Evolutionary conservation across 805 yeast genomes (phyloP).

Genomic region (Yamadazyma akitaensis): DNA sequence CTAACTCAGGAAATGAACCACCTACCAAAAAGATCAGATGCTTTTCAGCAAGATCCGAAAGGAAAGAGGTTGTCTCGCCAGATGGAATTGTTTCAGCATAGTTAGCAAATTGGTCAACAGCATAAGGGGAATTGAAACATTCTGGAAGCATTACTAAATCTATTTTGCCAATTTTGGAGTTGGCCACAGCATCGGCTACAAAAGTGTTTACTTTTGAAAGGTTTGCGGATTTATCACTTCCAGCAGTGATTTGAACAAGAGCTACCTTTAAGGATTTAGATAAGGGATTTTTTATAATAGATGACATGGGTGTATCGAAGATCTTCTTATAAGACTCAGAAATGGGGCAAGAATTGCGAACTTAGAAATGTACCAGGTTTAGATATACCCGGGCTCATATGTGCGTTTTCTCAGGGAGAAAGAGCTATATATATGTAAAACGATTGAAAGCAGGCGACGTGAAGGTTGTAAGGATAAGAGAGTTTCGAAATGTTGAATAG

Average conservation of each 20-base stretch:
- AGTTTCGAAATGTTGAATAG: too few relatives aligned
- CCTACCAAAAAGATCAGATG: slow-evolving; percentile 70
- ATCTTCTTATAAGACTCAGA: neutral
- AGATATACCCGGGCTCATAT: neutral
- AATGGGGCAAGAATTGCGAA: neutral
- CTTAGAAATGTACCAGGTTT: neutral
- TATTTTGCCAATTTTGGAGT: slow-evolving; percentile 34
- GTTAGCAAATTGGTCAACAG: slow-evolving; percentile 78
- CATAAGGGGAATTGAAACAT: slow-evolving; percentile 94
- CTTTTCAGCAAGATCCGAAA: slow-evolving; percentile 65
- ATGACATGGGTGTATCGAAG: neutral
- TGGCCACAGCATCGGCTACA: slow-evolving; percentile 55
- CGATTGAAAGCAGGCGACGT: too few relatives aligned
- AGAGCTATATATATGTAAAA: too few relatives aligned
- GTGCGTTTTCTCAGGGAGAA: too few relatives aligned
- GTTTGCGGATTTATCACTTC: slow-evolving; percentile 78
- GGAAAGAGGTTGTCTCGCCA: slow-evolving; percentile 62
- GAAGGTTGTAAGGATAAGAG: too few relatives aligned
- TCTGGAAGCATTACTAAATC: slow-evolving; percentile 88
- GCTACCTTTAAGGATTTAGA: slow-evolving; percentile 72
- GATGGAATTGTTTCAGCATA: slow-evolving; percentile 85
- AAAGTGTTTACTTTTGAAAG: slow-evolving; percentile 62
- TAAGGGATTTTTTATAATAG: slow-evolving; percentile 35
- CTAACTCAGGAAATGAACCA: slow-evolving; percentile 87
- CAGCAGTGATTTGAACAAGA: slow-evolving; percentile 76